phyloP scores from a whole-genome alignment of 768 basidiomycete species.

The Kwoniella sp. region DNA sequence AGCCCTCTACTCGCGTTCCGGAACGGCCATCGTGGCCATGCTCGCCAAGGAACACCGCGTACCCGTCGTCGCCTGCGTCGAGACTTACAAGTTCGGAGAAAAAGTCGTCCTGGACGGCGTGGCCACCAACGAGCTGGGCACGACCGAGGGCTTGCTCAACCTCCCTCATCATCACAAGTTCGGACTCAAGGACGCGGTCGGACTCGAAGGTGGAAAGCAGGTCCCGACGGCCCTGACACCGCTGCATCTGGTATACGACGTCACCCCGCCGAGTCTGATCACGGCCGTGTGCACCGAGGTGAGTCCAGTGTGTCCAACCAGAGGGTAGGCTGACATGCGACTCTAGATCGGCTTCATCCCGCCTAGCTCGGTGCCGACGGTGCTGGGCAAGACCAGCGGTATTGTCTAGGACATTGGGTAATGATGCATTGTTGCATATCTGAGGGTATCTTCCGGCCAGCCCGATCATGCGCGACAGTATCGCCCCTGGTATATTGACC shows the following conservation, averaged over 20 bases:
- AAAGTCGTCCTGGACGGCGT: slow-evolving; percentile 88
- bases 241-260: slow-evolving; percentile 84
- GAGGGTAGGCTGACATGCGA: too few species aligned
- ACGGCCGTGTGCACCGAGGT: slow-evolving; percentile 95
- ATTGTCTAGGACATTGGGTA: slow-evolving; percentile 16
- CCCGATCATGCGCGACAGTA: too few species aligned
- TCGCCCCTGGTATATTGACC: too few species aligned
- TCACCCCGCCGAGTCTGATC: slow-evolving; percentile 85
- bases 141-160: slow-evolving; percentile 15
- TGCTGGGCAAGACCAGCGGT: slow-evolving; percentile 41
- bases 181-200: slow-evolving; percentile 1
- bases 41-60: slow-evolving; percentile 82
- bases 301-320: neutral
- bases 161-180: slow-evolving; percentile 5
- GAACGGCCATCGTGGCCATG: slow-evolving; percentile 95
- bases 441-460: too few species aligned
- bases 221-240: slow-evolving; percentile 57
- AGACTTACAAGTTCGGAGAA: slow-evolving; percentile 98
- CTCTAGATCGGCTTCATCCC: slow-evolving; percentile 80
- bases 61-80: slow-evolving; percentile 93
- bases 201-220: neutral
- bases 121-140: slow-evolving; percentile 92
- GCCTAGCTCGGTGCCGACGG: slow-evolving; percentile 69
- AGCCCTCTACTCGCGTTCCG: slow-evolving; percentile 85
- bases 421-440: too few species aligned